Percentiles rank a stretch among this genome's conserved stretches.
Evolutionary conservation across 768 basidiomycete genomes (phyloP).

Genomic region (Suillus fuscotomentosus): DNA sequence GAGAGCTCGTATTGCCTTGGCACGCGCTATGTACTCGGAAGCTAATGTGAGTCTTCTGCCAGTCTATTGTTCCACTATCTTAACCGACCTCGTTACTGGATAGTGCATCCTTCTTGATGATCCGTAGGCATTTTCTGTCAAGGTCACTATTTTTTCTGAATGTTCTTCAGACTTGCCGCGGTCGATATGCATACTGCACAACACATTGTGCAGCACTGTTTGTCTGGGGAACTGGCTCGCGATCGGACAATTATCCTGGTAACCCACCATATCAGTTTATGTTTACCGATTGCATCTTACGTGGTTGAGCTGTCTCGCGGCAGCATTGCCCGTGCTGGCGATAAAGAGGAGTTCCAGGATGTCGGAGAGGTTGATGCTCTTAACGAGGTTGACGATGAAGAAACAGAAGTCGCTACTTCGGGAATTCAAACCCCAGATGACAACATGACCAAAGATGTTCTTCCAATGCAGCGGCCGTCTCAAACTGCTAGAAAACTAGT

Average conservation of each 20-base stretch:
- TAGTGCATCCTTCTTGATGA: conserved; percentile 68
- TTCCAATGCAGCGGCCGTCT: conserved; percentile 8
- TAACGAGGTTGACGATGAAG: conserved; percentile 46
- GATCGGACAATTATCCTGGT: conserved; percentile 78
- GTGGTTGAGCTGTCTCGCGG: conserved; percentile 62
- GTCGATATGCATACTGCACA: conserved; percentile 79
- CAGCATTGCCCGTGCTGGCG: conserved; percentile 46
- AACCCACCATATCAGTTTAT: conserved; percentile 78
- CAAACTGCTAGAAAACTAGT: conserved; percentile 49
- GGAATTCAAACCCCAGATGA: conserved; percentile 16
- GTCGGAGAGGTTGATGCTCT: conserved; percentile 43
- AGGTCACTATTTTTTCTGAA: conserved; percentile 13
- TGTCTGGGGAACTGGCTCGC: conserved; percentile 58
- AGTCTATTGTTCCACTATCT: not conserved
- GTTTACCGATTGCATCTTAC: conserved; percentile 65
- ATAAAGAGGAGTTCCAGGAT: conserved; percentile 45
- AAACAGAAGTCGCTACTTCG: conserved; percentile 18
- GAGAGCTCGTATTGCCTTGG: conserved; percentile 71
- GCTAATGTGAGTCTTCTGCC: conserved; percentile 42
- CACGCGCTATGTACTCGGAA: conserved; percentile 76
- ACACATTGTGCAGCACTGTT: conserved; percentile 62
- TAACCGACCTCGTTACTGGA: not conserved
- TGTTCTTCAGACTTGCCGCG: conserved; percentile 51
- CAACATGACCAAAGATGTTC: conserved; percentile 34
- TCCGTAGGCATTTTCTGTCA: conserved; percentile 47